Evolutionary conservation across 2,329 filamentous ascomycete species (phyloP).

Genomic region (Hypoxylon sp.): DNA sequence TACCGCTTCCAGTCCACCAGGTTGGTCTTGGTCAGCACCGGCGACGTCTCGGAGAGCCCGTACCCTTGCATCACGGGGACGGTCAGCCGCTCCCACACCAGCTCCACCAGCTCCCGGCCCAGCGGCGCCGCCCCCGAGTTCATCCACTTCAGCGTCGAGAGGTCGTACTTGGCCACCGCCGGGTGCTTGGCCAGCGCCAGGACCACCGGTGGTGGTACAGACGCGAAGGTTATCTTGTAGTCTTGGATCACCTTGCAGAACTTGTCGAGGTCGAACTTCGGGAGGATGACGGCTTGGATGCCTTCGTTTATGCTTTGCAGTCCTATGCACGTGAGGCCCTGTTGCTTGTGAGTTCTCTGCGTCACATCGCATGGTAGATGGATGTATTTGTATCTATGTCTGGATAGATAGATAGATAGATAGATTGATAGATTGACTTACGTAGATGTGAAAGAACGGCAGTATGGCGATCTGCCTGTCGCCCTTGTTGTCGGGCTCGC

Average conservation of each 20-base stretch:
- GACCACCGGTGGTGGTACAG: constrained; percentile 85
- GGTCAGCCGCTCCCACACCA: constrained; percentile 76
- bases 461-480: constrained; percentile 82
- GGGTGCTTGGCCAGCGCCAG: constrained; percentile 83
- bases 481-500: constrained; percentile 66
- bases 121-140: constrained; percentile 89
- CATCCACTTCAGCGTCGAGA: constrained; percentile 81
- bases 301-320: constrained; percentile 74
- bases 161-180: constrained; percentile 79
- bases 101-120: constrained; percentile 79
- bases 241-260: constrained; percentile 82
- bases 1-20: constrained; percentile 79
- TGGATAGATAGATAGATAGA: too few relatives aligned
- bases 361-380: not conserved
- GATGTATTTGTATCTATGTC: not conserved
- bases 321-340: constrained; percentile 75
- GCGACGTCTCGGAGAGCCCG: constrained; percentile 86
- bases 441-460: constrained; percentile 93
- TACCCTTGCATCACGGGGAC: constrained; percentile 92
- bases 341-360: not conserved
- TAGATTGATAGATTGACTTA: constrained; percentile 56
- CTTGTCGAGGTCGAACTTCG: constrained; percentile 81
- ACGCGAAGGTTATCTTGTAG: constrained; percentile 77
- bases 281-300: constrained; percentile 73
- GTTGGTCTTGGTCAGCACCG: constrained; percentile 76